Conservation (phyloP, 1,139 yeast species). For the Saccharomyces hybrid region DNA sequence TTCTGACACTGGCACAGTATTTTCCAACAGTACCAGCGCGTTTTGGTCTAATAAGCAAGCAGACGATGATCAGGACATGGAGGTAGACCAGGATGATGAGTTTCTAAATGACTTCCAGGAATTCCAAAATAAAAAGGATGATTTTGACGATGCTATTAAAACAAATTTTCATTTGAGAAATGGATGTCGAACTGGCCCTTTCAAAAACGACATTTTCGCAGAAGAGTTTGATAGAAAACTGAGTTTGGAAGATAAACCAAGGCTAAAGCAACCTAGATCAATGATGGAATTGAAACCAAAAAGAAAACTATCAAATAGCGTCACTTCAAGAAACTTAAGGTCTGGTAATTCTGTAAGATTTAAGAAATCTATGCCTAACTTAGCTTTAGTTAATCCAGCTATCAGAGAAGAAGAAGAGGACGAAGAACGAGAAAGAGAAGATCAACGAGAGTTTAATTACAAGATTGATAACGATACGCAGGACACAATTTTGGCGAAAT, state of each 20-base stretch:
- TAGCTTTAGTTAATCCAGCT: slow-evolving; percentile 14
- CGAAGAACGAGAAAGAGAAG: slow-evolving; percentile 2
- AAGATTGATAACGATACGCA: not conserved
- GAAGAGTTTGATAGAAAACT: slow-evolving; percentile 12
- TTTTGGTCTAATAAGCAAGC: slow-evolving; percentile 1
- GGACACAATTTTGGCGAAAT: slow-evolving; percentile 3
- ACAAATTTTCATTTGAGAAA: slow-evolving; percentile 13
- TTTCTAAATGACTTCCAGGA: slow-evolving; percentile 28
- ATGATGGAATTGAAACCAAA: slow-evolving; percentile 24
- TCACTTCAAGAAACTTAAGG: slow-evolving; percentile 23
- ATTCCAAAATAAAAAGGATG: slow-evolving; percentile 21
- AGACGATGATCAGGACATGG: slow-evolving; percentile 18
- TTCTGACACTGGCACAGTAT: slow-evolving; percentile 26
- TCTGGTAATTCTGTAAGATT: slow-evolving; percentile 16
- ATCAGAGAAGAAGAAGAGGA: slow-evolving; percentile 18
- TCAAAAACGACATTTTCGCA: slow-evolving; percentile 4
- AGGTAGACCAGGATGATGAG: slow-evolving; percentile 18
- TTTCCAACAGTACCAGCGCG: slow-evolving; percentile 15
- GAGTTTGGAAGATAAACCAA: slow-evolving; percentile 8
- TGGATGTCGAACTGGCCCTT: slow-evolving; percentile 3
- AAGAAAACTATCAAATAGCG: slow-evolving; percentile 17
- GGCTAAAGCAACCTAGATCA: slow-evolving; percentile 25
- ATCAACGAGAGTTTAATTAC: slow-evolving; percentile 1
- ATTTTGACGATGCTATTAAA: slow-evolving; percentile 23
- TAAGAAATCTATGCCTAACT: slow-evolving; percentile 27